A percentile compares a stretch with the other conserved stretches of the same genome.
Conservation (phyloP, 148 eudicot species). For the Fagopyrum tataricum region DNA sequence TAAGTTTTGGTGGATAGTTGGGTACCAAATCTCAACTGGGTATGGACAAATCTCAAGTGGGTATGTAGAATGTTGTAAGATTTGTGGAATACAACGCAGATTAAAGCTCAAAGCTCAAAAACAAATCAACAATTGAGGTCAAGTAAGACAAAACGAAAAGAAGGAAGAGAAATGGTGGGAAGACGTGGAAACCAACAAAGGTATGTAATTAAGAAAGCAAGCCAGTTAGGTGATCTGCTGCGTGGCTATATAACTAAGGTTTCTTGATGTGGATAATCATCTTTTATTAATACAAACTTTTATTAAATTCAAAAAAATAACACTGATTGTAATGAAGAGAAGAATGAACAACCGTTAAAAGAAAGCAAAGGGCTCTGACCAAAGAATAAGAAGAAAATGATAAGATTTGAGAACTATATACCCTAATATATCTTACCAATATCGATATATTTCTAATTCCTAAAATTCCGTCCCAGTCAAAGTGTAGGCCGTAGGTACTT, state of each 20-base stretch:
- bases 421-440: too few relatives aligned
- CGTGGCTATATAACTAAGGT: neutral
- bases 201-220: slow-evolving; percentile 4
- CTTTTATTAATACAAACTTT: neutral
- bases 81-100: neutral
- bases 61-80: neutral
- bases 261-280: slow-evolving; percentile 5
- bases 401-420: too few relatives aligned
- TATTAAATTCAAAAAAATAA: neutral
- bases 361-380: neutral
- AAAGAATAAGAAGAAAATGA: too few relatives aligned
- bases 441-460: too few relatives aligned
- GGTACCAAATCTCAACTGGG: slow-evolving; percentile 6
- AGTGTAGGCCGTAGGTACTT: too few relatives aligned
- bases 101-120: slow-evolving; percentile 10
- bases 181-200: slow-evolving; percentile 13
- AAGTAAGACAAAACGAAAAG: neutral
- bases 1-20: neutral
- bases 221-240: slow-evolving; percentile 2
- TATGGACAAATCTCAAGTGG: slow-evolving; percentile 3
- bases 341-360: neutral
- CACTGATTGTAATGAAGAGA: neutral
- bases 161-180: neutral
- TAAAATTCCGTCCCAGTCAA: too few relatives aligned
- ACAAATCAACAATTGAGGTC: slow-evolving; percentile 5